phyloP scores from a whole-genome alignment of 164 flowering plant species.

The grape (Vitis vinifera) region DNA sequence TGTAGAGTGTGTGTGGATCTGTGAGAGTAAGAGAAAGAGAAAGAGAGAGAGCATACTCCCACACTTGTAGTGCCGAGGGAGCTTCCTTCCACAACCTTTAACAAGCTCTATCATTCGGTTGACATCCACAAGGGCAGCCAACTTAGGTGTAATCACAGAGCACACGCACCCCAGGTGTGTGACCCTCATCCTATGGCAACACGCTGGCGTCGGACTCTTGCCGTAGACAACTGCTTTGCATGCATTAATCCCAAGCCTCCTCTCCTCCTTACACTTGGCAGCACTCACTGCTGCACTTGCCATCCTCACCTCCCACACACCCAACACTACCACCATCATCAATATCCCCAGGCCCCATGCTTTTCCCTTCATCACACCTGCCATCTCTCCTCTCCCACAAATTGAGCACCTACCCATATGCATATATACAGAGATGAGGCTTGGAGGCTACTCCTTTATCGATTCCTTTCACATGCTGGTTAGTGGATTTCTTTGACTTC shows the following conservation, averaged over 20 bases:
- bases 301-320: neutral
- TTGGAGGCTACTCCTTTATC: too few species aligned
- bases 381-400: too few species aligned
- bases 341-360: too few species aligned
- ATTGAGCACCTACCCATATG: too few species aligned
- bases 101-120: neutral
- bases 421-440: too few species aligned
- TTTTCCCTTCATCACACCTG: too few species aligned
- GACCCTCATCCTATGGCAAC: neutral
- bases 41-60: neutral
- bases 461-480: too few species aligned
- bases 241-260: neutral
- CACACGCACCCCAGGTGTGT: neutral
- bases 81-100: neutral
- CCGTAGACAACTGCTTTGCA: neutral
- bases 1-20: too few species aligned
- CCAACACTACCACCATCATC: too few species aligned
- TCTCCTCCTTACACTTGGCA: neutral
- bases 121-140: neutral
- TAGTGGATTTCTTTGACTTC: too few species aligned
- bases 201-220: neutral
- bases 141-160: neutral
- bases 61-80: slow-evolving; percentile 1
- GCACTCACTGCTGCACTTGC: too few species aligned
- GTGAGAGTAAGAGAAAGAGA: too few species aligned